Percentiles rank a stretch among this genome's conserved stretches.
These are phyloP conservation scores for Combretum micranthum DNA, from an alignment of 345 rosid species.

Conservation along the genomic window DNA sequence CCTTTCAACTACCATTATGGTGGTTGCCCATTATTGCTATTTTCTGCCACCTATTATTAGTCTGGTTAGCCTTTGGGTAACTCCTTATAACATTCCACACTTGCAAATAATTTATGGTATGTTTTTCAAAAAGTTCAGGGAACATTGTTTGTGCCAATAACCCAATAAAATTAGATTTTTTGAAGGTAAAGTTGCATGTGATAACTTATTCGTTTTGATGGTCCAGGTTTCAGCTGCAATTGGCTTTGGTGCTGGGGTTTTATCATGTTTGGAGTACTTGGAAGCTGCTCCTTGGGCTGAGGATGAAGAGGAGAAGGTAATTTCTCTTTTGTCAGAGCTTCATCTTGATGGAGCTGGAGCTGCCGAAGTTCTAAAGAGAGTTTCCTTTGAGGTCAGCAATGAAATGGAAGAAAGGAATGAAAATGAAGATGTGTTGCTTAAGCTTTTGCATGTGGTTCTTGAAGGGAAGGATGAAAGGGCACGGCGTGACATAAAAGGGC, in stretches of 20 bases:
- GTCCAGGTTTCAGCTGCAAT: slow-evolving; percentile 88
- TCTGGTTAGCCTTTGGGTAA: no score
- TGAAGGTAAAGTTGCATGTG: no score
- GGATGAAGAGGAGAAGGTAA: slow-evolving; percentile 93
- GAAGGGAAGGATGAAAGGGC: slow-evolving; percentile 98
- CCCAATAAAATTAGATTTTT: no score
- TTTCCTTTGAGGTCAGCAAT: slow-evolving; percentile 56
- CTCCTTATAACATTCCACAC: no score
- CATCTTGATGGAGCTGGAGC: slow-evolving; percentile 90
- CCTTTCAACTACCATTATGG: no score
- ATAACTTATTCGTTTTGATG: slow-evolving; percentile 11
- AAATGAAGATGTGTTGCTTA: slow-evolving; percentile 72
- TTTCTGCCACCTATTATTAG: no score
- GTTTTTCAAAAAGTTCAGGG: no score
- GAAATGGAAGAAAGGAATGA: slow-evolving; percentile 46
- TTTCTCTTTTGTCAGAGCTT: slow-evolving; percentile 72
- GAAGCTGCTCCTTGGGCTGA: slow-evolving; percentile 99
- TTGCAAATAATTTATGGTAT: no score
- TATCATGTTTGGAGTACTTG: slow-evolving; percentile 89
- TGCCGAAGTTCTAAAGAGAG: slow-evolving; percentile 88
- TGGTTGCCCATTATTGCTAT: no score
- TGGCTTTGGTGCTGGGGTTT: slow-evolving; percentile 96
- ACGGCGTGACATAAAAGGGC: slow-evolving; percentile 92
- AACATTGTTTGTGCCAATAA: no score
- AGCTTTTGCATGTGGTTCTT: slow-evolving; percentile 83